Evolutionary conservation across 2,329 filamentous ascomycete genomes (phyloP).

Genomic region (Lasiodiplodia theobromae): DNA sequence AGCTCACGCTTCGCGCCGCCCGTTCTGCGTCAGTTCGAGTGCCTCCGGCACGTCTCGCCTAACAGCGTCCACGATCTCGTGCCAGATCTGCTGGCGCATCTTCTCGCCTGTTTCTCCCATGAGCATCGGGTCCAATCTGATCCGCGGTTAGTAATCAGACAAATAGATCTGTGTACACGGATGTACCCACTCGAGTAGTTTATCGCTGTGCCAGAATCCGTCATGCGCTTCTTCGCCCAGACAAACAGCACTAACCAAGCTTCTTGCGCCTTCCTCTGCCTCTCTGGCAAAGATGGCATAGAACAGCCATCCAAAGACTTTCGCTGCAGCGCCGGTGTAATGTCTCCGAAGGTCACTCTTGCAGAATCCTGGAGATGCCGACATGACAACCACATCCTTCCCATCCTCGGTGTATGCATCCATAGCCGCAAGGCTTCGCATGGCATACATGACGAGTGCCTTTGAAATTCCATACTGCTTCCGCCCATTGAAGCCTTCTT

Average conservation of each 20-base stretch:
- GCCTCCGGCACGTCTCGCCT: conserved; percentile 39
- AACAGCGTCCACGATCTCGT: conserved; percentile 44
- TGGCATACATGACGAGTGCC: conserved; percentile 11
- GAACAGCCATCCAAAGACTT: conserved; percentile 30
- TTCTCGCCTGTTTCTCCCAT: conserved; percentile 43
- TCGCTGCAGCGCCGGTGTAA: conserved; percentile 36
- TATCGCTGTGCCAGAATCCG: conserved; percentile 46
- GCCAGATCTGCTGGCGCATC: conserved; percentile 41
- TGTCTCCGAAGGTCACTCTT: conserved; percentile 31
- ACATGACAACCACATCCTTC: conserved; percentile 31
- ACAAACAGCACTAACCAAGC: conserved; percentile 47
- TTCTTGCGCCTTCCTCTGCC: conserved; percentile 51
- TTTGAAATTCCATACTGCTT: conserved; percentile 14
- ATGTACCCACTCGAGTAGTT: conserved; percentile 38
- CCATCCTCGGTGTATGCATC: conserved; percentile 4
- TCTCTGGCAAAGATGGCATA: conserved; percentile 42
- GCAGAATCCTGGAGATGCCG: conserved; percentile 33
- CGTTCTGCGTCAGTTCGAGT: conserved; percentile 10
- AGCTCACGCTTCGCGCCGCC: background rate
- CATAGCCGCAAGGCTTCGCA: conserved; percentile 17
- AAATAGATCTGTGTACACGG: background rate
- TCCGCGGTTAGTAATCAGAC: background rate
- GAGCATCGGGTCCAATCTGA: conserved; percentile 35
- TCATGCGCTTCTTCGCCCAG: conserved; percentile 45
- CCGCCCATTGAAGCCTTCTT: conserved; percentile 10